Conservation (phyloP, 2,329 filamentous ascomycete species). For the Nannizziopsis arthrosporioides region DNA sequence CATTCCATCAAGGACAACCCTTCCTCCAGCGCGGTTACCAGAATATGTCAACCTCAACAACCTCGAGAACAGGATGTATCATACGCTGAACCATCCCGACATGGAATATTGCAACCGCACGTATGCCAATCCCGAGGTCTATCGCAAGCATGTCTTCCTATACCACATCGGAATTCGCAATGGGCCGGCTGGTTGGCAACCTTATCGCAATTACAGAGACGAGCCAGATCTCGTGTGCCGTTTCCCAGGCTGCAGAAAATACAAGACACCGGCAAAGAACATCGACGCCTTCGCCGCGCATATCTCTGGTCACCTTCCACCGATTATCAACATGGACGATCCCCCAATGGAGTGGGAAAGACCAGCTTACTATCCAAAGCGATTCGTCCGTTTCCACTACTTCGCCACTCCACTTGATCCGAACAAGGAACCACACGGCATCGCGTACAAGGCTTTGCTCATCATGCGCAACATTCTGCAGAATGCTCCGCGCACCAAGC, state of each 20-base stretch:
- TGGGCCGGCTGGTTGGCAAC: slow-evolving; percentile 8
- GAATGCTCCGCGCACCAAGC: slow-evolving; percentile 28
- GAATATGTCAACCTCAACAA: not conserved
- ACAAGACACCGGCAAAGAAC: slow-evolving; percentile 26
- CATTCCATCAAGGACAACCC: not conserved
- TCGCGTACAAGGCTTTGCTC: slow-evolving; percentile 38
- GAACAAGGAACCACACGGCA: slow-evolving; percentile 33
- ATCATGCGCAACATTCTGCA: slow-evolving; percentile 38
- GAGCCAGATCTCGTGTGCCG: slow-evolving; percentile 24
- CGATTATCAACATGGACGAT: slow-evolving; percentile 13
- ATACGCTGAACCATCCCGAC: slow-evolving; percentile 2
- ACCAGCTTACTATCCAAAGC: slow-evolving; percentile 29
- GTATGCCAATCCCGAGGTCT: slow-evolving; percentile 27
- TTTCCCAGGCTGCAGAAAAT: slow-evolving; percentile 31
- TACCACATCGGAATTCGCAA: slow-evolving; percentile 30
- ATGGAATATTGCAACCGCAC: slow-evolving; percentile 9
- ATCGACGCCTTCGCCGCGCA: slow-evolving; percentile 30
- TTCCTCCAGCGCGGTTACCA: not conserved
- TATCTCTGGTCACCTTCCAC: slow-evolving; percentile 22
- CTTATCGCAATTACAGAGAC: not conserved
- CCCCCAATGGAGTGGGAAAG: slow-evolving; percentile 23
- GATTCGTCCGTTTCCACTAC: slow-evolving; percentile 31
- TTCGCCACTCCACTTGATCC: slow-evolving; percentile 32
- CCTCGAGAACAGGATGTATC: not conserved
- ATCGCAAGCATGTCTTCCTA: slow-evolving; percentile 33